Conservation (phyloP, 169 alveolate genomes). For the Hammondia hammondi region DNA sequence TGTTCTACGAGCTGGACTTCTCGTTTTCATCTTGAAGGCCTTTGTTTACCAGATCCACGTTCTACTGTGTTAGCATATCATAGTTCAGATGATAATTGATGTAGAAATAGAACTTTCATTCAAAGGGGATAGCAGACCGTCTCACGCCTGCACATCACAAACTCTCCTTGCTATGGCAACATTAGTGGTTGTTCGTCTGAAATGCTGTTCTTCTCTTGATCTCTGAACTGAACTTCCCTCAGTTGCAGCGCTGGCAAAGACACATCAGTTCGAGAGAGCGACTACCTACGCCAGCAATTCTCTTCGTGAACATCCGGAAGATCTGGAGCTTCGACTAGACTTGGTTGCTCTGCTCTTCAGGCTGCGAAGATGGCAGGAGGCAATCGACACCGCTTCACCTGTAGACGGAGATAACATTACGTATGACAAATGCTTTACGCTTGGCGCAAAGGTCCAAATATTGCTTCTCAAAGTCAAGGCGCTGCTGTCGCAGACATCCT, state of each 20-base stretch:
- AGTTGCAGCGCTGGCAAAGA: not conserved
- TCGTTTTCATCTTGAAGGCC: too few species aligned
- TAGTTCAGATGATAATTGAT: too few species aligned
- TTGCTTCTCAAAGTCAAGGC: conserved; percentile 26
- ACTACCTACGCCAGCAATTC: not conserved
- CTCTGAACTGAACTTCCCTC: not conserved
- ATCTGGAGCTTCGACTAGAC: conserved; percentile 4
- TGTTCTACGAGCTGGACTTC: too few species aligned
- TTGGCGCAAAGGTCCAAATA: not conserved
- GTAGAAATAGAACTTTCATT: too few species aligned
- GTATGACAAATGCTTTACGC: not conserved
- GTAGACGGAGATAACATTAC: not conserved
- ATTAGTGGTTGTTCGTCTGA: not conserved
- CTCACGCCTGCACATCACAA: too few species aligned
- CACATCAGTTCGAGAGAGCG: conserved; percentile 32
- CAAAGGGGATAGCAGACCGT: too few species aligned
- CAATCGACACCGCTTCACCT: not conserved
- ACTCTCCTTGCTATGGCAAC: not conserved
- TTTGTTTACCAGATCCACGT: too few species aligned
- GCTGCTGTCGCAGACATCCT: not conserved
- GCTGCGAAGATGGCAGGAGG: conserved; percentile 22
- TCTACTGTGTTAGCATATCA: too few species aligned
- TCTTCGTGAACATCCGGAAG: not conserved
- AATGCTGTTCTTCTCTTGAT: not conserved
- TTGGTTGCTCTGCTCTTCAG: not conserved